phyloP scores from a whole-genome alignment of 139 green algal genomes.

The Pleodorina starrii region DNA sequence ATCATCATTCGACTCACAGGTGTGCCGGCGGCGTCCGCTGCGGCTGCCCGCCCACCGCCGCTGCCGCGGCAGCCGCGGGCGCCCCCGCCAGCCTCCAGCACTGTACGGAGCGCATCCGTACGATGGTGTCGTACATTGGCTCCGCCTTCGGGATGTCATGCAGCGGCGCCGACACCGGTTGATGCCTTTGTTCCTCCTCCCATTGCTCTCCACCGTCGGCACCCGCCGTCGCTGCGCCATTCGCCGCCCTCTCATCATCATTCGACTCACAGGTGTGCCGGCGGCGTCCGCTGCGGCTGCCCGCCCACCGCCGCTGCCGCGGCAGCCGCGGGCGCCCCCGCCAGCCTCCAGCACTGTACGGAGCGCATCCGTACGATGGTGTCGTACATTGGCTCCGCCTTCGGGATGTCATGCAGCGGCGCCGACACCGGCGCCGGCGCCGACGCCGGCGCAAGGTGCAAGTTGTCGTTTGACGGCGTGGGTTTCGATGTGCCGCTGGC shows the following conservation, averaged over 20 bases:
- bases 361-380: neutral
- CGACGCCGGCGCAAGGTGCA: neutral
- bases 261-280: too few species aligned
- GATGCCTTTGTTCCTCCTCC: too few species aligned
- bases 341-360: neutral
- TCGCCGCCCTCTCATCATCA: too few species aligned
- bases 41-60: slow-evolving; percentile 3
- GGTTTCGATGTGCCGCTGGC: neutral
- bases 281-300: slow-evolving; percentile 42
- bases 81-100: neutral
- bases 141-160: neutral
- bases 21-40: slow-evolving; percentile 37
- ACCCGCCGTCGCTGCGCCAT: too few species aligned
- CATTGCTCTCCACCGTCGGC: too few species aligned
- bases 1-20: too few species aligned
- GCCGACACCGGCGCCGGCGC: neutral
- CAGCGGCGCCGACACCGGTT: neutral
- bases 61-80: neutral
- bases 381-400: neutral
- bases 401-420: neutral
- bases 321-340: neutral
- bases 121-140: neutral
- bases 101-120: neutral
- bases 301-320: neutral
- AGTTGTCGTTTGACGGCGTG: neutral